These are phyloP conservation scores for Isatis tinctoria DNA, from an alignment of 345 rosid species.

Conservation along the genomic window DNA sequence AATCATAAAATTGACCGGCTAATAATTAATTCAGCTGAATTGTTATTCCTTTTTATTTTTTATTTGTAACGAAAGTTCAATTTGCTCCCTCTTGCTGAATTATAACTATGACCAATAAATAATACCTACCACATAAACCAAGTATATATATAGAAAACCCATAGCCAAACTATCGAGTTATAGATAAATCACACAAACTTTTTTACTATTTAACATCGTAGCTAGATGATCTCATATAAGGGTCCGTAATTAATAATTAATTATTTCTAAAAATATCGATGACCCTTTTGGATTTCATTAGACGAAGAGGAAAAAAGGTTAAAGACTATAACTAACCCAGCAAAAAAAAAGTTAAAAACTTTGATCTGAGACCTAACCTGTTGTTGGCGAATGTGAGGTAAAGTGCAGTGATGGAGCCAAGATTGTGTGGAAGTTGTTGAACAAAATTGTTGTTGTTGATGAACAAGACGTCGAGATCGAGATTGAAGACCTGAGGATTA, in stretches of 20 bases:
- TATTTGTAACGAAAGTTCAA: neutral
- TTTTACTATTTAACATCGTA: no score
- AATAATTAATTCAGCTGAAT: neutral
- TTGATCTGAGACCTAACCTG: slow-evolving; percentile 21
- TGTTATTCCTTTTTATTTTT: no score
- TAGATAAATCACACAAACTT: no score
- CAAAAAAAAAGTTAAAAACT: neutral
- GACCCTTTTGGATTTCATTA: neutral
- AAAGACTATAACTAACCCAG: neutral
- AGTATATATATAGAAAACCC: no score
- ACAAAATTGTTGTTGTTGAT: slow-evolving; percentile 63
- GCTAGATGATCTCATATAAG: no score
- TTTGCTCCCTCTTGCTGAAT: neutral
- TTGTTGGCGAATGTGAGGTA: slow-evolving; percentile 80
- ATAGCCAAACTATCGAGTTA: no score
- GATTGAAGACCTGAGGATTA: slow-evolving; percentile 60
- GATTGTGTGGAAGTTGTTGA: slow-evolving; percentile 39
- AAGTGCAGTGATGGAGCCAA: slow-evolving; percentile 47
- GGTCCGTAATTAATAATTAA: no score
- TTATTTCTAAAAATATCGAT: no score
- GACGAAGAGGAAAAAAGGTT: no score
- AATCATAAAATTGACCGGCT: neutral
- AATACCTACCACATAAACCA: no score
- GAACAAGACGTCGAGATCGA: slow-evolving; percentile 58
- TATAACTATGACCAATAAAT: neutral